Evolutionary conservation across 345 rosid genomes (phyloP), one percentile per base, ranked within the genome.

Genomic region (Geranium brycei): DNA sequence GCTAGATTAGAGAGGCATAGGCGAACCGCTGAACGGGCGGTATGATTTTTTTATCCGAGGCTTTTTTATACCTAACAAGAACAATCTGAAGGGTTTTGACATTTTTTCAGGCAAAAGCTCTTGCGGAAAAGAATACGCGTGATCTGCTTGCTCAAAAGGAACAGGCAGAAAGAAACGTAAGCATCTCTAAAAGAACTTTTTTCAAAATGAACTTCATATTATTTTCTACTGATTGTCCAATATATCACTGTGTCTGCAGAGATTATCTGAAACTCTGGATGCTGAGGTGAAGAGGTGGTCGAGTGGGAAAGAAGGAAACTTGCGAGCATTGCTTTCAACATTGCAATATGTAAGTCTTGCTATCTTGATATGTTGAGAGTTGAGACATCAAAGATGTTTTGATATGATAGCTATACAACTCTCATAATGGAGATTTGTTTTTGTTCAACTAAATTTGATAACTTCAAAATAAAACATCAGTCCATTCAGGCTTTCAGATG

Each of bases 261-360:
- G 97, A 66, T 63, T 90, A 58, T 86, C 96, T 31, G 99, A 93
- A 78, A 85, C 83, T 32, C 85, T 90, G 58, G 96, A 86, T 61
- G 91, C 95, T 1, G 99, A 93, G 61, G 89, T 93, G 67, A 93
- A 81, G 75, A 85, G 96, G 87, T 93, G 99, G 99, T 90, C 89
- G 11, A 83, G 75, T 62, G 91, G 97, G 67, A 93, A 90, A 77
- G 99, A 90, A 79, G 95, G 96, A 58, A 93, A 93, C 77, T 77
- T 93, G 63, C 84, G 99, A 8, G 97, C 99, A 67, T 76, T 93
- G 75, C 90, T 90, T 68, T 93, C 99, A 62, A 93, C 99, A n/a
- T 70, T 93, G 69, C 97, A 90, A 88, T 93, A 93, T 68, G 99
- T 93, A 88, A n/a, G 85, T 67, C 51, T 19, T 60, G 56, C 59